Evolutionary conservation across 73 alveolate genomes (phyloP).

Genomic region (Paramecium biaurelia): DNA sequence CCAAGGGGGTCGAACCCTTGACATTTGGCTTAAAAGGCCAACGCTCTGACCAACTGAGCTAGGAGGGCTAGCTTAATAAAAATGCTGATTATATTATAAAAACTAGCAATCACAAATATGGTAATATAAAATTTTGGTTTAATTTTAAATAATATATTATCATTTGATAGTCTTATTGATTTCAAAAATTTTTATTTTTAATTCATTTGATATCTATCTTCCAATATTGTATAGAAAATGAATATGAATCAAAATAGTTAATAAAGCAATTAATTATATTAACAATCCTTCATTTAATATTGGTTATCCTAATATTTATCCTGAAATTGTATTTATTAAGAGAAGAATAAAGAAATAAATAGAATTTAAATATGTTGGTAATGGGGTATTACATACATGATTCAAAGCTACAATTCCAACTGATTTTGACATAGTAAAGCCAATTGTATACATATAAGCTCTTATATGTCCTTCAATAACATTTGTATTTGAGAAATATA

Average conservation of each 20-base stretch:
- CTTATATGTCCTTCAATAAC: not conserved
- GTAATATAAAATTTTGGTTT: too few species aligned
- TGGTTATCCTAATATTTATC: not conserved
- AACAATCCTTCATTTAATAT: not conserved
- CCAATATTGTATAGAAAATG: not conserved
- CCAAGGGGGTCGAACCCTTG: constrained; percentile 52
- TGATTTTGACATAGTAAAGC: not conserved
- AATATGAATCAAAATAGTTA: not conserved
- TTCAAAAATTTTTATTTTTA: constrained; percentile 42
- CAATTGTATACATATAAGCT: not conserved
- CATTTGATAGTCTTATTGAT: not conserved
- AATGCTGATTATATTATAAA: too few species aligned
- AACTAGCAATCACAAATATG: too few species aligned
- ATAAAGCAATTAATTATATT: not conserved
- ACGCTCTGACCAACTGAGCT: constrained; percentile 53
- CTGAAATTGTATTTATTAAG: not conserved
- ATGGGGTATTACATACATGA: not conserved
- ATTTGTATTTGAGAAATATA: not conserved
- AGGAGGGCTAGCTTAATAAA: not conserved
- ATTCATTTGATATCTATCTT: not conserved
- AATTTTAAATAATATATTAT: not conserved
- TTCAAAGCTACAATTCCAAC: constrained; percentile 1
- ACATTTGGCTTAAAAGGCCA: constrained; percentile 43
- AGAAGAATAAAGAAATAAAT: not conserved
- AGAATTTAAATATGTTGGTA: not conserved